Conservation (phyloP, 225 moss, liverwort and hornwort species). For the Sphagnum contortum region DNA sequence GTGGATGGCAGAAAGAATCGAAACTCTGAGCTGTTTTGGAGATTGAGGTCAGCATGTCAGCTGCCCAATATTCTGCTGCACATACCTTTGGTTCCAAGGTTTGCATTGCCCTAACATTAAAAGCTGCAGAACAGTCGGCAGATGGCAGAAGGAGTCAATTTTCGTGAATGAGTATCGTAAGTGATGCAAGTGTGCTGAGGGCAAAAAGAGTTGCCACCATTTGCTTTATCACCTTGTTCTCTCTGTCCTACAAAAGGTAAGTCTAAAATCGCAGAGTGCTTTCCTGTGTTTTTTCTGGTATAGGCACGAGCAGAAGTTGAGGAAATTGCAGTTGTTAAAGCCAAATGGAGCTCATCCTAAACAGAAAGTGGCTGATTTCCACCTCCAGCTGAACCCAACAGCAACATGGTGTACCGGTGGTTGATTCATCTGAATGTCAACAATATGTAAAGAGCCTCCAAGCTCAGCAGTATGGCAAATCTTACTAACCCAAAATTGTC, state of each 20-base stretch:
- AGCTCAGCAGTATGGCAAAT: slow-evolving; percentile 76
- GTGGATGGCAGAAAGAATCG: slow-evolving; percentile 78
- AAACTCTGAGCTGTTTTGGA: slow-evolving; percentile 81
- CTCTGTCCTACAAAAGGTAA: no score
- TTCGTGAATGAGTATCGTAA: no score
- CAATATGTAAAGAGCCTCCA: slow-evolving; percentile 89
- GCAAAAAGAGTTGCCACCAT: no score
- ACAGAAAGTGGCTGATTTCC: slow-evolving; percentile 89
- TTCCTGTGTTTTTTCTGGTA: background rate
- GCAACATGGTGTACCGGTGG: slow-evolving; percentile 84
- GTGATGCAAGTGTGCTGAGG: no score
- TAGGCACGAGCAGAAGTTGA: slow-evolving; percentile 93
- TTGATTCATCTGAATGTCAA: slow-evolving; percentile 71
- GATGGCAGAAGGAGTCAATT: no score
- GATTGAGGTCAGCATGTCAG: slow-evolving; percentile 84
- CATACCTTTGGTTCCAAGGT: slow-evolving; percentile 76
- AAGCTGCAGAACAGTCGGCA: no score
- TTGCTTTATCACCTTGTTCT: no score
- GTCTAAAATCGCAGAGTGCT: no score
- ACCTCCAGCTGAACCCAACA: slow-evolving; percentile 78
- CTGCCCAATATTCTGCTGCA: slow-evolving; percentile 64
- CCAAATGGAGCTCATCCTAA: slow-evolving; percentile 84
- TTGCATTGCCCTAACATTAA: background rate
- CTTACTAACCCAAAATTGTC: no score
- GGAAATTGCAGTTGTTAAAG: slow-evolving; percentile 92